Base-by-base conservation (phyloP, 768 basidiomycete species). In the Stropharia rugosoannulata region DNA sequence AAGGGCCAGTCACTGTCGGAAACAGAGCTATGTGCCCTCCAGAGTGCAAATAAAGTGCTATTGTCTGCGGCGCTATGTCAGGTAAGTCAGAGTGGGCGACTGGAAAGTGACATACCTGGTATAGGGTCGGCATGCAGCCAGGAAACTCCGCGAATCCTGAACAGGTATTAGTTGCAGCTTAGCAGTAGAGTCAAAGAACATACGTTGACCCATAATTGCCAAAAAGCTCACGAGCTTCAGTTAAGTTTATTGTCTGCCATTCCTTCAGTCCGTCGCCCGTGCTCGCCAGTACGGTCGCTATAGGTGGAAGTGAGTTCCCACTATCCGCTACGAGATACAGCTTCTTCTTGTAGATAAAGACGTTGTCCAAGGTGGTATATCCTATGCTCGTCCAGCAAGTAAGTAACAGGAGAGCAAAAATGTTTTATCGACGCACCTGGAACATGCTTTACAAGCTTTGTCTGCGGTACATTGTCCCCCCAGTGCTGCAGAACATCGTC, bases 331-430 rank as follows among this genome's bases (percentile, higher is more conserved):
- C 85, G 56, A 95, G 68, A 68, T 84, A 91, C 57, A 92, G 79
- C 2, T 84, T 83, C 9, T 85, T 85, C 60, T 89, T 85, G 62
- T 80, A 75, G n/a, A 89, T 70, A 63, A 88, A 82, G n/a, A 92
- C 78, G 57, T 91, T 88, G 63, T 95, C 90, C 54, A 95, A 74
- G 42, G 94, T 81, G 0, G 90, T 93, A 72, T 86, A 91, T 3
- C 94, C 94, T 95, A 45, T 29, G 12, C 43, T 11, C 5, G 61
- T 18, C 11, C 40, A 37, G 25, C 43, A n/a, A 44, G 25, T 42
- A 5, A 37, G 43, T 48, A 9, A 18, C 32, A 40, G 18, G 45
- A 45, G 45, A 9, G 13, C 47, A 37, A 8, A 18, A 32, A 4
- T 32, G 57, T 60, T 39, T 32, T 47, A 53, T 19, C 45, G 53